Evolutionary conservation across 2,329 filamentous ascomycete species (phyloP).

Genomic region (Fusarium xylarioides): DNA sequence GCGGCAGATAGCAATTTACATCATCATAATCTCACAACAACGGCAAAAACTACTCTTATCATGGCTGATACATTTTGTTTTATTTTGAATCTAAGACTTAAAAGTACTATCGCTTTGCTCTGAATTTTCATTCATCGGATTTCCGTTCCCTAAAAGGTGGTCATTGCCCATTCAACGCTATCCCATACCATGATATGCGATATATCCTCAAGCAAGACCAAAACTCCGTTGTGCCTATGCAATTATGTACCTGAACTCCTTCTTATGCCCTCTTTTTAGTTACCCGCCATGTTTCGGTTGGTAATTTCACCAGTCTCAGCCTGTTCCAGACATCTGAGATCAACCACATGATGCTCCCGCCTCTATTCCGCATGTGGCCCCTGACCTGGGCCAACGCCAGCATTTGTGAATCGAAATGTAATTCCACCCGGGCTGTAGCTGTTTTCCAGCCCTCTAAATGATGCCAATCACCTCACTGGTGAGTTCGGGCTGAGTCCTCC

Average conservation of each 20-base stretch:
- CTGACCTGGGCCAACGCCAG: not conserved
- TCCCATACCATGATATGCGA: not conserved
- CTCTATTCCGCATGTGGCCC: not conserved
- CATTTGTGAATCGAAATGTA: not conserved
- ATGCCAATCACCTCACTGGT: slow-evolving; percentile 35
- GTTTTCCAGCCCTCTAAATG: slow-evolving; percentile 22
- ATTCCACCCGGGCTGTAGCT: slow-evolving; percentile 19
- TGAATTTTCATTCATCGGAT: not conserved
- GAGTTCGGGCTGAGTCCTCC: slow-evolving; percentile 43
- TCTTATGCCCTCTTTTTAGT: slow-evolving; percentile 9
- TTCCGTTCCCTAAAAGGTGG: not conserved
- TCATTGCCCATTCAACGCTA: slow-evolving; percentile 3
- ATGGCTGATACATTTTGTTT: not conserved
- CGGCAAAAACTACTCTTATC: not conserved
- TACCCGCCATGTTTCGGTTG: not conserved
- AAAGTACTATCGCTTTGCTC: not conserved
- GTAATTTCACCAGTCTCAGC: not conserved
- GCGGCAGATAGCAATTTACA: not conserved
- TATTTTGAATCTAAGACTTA: not conserved
- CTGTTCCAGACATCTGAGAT: not conserved
- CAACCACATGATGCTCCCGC: not conserved
- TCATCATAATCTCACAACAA: not conserved
- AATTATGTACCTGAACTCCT: slow-evolving; percentile 24
- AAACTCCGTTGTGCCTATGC: slow-evolving; percentile 8
- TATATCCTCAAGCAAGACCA: not conserved